Evolutionary conservation across 1,284 basidiomycete species (phyloP), one percentile per base, ranked within the genome.

Genomic region (Tranzscheliella williamsii): DNA sequence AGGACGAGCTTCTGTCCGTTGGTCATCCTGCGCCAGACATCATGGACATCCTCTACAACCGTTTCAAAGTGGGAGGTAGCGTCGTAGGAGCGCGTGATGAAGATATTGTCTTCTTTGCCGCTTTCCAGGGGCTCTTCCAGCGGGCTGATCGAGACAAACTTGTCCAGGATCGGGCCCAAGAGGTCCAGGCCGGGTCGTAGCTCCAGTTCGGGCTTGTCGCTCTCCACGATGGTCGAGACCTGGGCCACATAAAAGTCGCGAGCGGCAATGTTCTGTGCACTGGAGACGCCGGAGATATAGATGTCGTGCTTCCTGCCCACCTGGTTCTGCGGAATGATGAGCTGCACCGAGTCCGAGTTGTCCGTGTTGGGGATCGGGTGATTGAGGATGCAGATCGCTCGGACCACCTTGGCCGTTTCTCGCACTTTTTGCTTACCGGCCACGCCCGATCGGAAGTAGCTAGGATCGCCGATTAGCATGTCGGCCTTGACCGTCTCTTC

Each of bases 301-400:
- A 99, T 98, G 81, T 99, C 94, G 78, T 99, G 91, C 81, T 89
- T 87, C 68, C 95, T 83, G 66, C 85, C 84, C 62, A 99, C 92
- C 81, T 99, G 95, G 80, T 96, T 96, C 81, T 98, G 95, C 24
- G 95, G 95, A 68, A 99, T 95, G 80, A 99, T 93, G 73, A 99
- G 91, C 81, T 99, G 95, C 18, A 88, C 87, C 31, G 66, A 70
- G 81, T 98, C 95, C 42, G 87, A 83, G 75, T 97, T 89, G 35
- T 98, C 93, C 36, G 95, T 98, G 61, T 90, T 92, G 42, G 95
- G 95, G 67, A 99, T 95, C 36, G 94, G 91, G 81, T 98, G 95
- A 81, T 95, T 96, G 78, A 98, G 84, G 79, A 99, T 84, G 82
- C 95, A 98, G 75, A 99, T 99, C 9, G 94, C 94, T 42, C 95